phyloP scores from a whole-genome alignment of 2,329 filamentous ascomycete genomes.

The Sclerotinia glacialis region DNA sequence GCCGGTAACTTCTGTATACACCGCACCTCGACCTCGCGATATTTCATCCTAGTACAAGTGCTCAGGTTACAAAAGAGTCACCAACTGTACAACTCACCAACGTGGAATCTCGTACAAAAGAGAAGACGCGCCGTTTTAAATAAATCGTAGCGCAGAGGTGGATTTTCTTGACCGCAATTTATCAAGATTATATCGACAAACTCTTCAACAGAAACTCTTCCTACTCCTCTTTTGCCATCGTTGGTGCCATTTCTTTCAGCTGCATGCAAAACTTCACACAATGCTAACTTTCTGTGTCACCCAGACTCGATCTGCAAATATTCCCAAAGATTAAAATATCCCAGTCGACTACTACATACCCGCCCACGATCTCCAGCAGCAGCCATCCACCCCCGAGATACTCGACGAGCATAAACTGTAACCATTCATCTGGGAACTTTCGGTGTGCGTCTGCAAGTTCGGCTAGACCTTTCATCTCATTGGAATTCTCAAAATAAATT shows the following conservation, averaged over 20 bases:
- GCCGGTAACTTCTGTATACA: conserved; percentile 5
- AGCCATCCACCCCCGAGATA: conserved; percentile 25
- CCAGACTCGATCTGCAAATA: conserved; percentile 23
- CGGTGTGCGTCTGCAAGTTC: conserved; percentile 15
- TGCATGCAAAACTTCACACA: not conserved
- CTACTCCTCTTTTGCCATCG: not conserved
- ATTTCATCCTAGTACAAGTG: conserved; percentile 15
- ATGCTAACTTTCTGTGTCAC: conserved; percentile 20
- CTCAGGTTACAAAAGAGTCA: conserved; percentile 19
- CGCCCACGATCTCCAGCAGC: conserved; percentile 30
- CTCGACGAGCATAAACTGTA: conserved; percentile 24
- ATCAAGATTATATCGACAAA: conserved; percentile 1
- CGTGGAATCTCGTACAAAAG: conserved; percentile 28
- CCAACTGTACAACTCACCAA: conserved; percentile 31
- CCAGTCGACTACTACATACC: conserved; percentile 31
- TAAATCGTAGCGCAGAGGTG: conserved; percentile 11
- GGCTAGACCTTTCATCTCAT: conserved; percentile 22
- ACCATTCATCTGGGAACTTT: conserved; percentile 25
- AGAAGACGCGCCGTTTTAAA: conserved; percentile 22
- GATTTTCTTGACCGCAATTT: conserved; percentile 10
- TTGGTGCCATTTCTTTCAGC: conserved; percentile 9
- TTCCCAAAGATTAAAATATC: conserved; percentile 30
- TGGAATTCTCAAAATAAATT: conserved; percentile 18
- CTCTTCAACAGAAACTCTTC: conserved; percentile 1
- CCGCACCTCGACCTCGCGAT: conserved; percentile 15